Conservation (phyloP, 169 alveolate species). For the Babesia divergens region DNA sequence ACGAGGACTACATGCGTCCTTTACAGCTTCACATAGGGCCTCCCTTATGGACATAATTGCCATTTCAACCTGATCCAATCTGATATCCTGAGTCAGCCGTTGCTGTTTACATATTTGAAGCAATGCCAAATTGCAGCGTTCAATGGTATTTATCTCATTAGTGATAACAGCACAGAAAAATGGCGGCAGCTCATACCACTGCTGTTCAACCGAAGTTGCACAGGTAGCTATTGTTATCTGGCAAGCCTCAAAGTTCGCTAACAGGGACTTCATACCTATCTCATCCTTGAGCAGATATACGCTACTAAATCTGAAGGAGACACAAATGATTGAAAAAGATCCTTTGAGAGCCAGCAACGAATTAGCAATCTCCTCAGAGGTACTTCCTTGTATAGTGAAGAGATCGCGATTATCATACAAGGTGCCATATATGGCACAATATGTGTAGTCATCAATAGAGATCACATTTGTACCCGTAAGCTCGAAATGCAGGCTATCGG, state of each 20-base stretch:
- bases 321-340: constrained; percentile 16
- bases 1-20: background rate
- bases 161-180: background rate
- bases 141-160: background rate
- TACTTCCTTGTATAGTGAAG: background rate
- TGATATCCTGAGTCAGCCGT: background rate
- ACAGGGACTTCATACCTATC: constrained; percentile 42
- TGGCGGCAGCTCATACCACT: constrained; percentile 58
- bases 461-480: constrained; percentile 9
- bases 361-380: background rate
- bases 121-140: background rate
- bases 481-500: constrained; percentile 5
- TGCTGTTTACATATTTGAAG: background rate
- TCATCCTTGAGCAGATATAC: constrained; percentile 38
- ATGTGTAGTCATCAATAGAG: background rate
- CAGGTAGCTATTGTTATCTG: background rate
- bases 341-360: constrained; percentile 8
- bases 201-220: background rate
- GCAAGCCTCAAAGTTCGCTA: background rate
- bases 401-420: background rate
- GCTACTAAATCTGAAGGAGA: constrained; percentile 13
- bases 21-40: constrained; percentile 15
- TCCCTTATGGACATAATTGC: constrained; percentile 9
- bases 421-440: constrained; percentile 40
- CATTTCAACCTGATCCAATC: background rate